Conservation (phyloP, 768 basidiomycete genomes). For the Chlorophyllum brunneum region DNA sequence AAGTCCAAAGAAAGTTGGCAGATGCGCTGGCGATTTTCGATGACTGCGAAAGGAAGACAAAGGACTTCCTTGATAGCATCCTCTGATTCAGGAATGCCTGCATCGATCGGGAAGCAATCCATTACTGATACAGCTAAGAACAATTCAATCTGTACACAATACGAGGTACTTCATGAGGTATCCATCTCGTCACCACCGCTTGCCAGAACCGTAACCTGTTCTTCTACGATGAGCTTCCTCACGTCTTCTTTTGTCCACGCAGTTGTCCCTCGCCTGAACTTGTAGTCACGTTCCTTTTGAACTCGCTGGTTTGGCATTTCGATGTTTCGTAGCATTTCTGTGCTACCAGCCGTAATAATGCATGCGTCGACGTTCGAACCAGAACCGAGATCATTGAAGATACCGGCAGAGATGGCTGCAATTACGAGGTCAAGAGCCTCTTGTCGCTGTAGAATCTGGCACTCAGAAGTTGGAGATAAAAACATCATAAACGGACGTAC, state of each 20-base stretch:
- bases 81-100: too few species aligned
- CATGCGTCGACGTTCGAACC: slow-evolving; percentile 99
- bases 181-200: slow-evolving; percentile 73
- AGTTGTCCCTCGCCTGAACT: slow-evolving; percentile 84
- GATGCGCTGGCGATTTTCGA: slow-evolving; percentile 44
- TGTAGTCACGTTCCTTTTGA: slow-evolving; percentile 66
- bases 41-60: slow-evolving; percentile 38
- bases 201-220: slow-evolving; percentile 51
- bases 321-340: slow-evolving; percentile 93
- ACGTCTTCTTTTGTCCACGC: slow-evolving; percentile 83
- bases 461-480: not conserved
- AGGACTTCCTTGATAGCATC: slow-evolving; percentile 26
- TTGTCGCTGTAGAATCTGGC: slow-evolving; percentile 47
- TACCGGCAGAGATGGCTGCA: slow-evolving; percentile 88
- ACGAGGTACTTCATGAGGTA: slow-evolving; percentile 56
- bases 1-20: slow-evolving; percentile 36
- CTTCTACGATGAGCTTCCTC: slow-evolving; percentile 65
- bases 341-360: slow-evolving; percentile 81
- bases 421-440: slow-evolving; percentile 83
- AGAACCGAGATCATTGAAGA: slow-evolving; percentile 98
- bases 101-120: not conserved
- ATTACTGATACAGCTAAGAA: not conserved
- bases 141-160: too few species aligned
- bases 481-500: slow-evolving; percentile 35
- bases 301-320: slow-evolving; percentile 87